These are phyloP conservation scores for Fusarium torulosum DNA, from an alignment of 2,329 filamentous ascomycete genomes.

Conservation along the genomic window DNA sequence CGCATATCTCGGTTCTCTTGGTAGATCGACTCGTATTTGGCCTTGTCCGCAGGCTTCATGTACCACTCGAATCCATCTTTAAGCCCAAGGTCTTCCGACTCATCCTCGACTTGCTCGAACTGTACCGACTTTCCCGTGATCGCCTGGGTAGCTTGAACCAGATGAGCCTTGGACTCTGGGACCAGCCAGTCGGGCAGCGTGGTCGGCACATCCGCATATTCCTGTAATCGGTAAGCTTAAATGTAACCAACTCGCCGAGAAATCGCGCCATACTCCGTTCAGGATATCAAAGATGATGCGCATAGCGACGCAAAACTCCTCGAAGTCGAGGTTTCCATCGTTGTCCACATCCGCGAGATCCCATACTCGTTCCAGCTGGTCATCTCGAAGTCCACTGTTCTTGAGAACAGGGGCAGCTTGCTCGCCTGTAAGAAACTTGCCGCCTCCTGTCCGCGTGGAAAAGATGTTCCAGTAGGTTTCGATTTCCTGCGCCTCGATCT, in stretches of 20 bases:
- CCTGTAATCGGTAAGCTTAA: slow-evolving; percentile 62
- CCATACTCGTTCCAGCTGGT: slow-evolving; percentile 96
- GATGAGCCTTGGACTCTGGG: slow-evolving; percentile 92
- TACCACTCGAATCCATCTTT: slow-evolving; percentile 99
- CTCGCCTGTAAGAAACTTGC: slow-evolving; percentile 71
- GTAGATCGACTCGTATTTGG: slow-evolving; percentile 98
- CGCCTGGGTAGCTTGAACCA: slow-evolving; percentile 85
- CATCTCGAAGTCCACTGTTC: slow-evolving; percentile 72
- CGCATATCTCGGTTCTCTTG: slow-evolving; percentile 89
- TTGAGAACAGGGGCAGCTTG: slow-evolving; percentile 72
- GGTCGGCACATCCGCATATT: slow-evolving; percentile 89
- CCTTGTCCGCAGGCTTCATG: slow-evolving; percentile 91
- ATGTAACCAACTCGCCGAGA: slow-evolving; percentile 7
- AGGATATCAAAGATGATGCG: slow-evolving; percentile 96
- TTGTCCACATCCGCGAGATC: slow-evolving; percentile 97
- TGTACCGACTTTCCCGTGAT: slow-evolving; percentile 82
- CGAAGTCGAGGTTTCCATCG: slow-evolving; percentile 97
- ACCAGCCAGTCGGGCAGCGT: slow-evolving; percentile 95
- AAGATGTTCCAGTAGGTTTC: slow-evolving; percentile 77
- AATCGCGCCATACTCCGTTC: slow-evolving; percentile 76
- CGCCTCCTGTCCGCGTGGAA: slow-evolving; percentile 68
- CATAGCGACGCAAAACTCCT: slow-evolving; percentile 99
- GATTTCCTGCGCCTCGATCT: slow-evolving; percentile 72
- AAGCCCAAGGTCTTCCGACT: slow-evolving; percentile 83
- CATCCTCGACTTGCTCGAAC: slow-evolving; percentile 88